phyloP scores from a whole-genome alignment of 192 early-diverging fungal species.

The Allomyces arbusculus region DNA sequence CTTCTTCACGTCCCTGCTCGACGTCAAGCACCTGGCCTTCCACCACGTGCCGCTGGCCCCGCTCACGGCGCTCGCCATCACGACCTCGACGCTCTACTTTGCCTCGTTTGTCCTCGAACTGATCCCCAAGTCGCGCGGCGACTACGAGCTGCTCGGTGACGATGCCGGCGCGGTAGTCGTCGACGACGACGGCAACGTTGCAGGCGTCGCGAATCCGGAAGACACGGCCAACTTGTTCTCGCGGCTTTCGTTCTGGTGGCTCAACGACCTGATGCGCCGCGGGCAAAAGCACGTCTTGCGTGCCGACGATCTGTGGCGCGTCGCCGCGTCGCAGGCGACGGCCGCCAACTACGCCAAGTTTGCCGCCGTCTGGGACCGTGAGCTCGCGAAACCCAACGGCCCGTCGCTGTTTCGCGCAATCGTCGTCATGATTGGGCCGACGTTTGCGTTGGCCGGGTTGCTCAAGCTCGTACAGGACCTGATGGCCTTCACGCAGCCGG shows the following conservation, averaged over 20 bases:
- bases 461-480: conserved; percentile 62
- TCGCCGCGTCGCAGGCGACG: conserved; percentile 37
- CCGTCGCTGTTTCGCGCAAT: conserved; percentile 55
- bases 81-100: conserved; percentile 3
- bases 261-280: conserved; percentile 62
- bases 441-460: conserved; percentile 48
- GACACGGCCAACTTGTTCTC: conserved; percentile 66
- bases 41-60: conserved; percentile 7
- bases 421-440: conserved; percentile 33
- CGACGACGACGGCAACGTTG: conserved; percentile 10
- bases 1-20: conserved; percentile 7
- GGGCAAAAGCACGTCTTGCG: conserved; percentile 53
- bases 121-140: conserved; percentile 12
- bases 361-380: conserved; percentile 42
- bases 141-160: conserved; percentile 10
- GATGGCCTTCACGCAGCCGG: conserved; percentile 56
- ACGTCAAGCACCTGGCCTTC: conserved; percentile 5
- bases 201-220: conserved; percentile 28
- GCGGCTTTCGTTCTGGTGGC: conserved; percentile 69
- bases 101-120: conserved; percentile 13
- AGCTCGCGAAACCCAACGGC: conserved; percentile 19
- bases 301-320: conserved; percentile 51
- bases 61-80: conserved; percentile 9
- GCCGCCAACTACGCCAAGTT: conserved; percentile 37
- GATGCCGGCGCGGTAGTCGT: conserved; percentile 12